Base-by-base conservation (phyloP, 2,329 filamentous ascomycete species). In the Chaetomiaceae sp. region DNA sequence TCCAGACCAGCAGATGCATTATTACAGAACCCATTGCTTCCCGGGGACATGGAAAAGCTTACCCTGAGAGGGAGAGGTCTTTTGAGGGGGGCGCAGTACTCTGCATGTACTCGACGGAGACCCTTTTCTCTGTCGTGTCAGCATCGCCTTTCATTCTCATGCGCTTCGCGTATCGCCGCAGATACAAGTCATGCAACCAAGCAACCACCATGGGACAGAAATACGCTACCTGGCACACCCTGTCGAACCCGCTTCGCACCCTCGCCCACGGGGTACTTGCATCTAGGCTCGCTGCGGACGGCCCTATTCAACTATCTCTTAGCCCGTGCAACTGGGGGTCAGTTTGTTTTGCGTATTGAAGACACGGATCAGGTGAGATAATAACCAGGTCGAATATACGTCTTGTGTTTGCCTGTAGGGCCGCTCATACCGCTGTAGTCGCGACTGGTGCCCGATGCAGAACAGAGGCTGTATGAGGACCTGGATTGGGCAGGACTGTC, bases 291-390 rank as follows among this genome's bases (percentile, higher is more conserved):
- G 0, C 71, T 99, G 32, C 80, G 94, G 54, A 99, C 94, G 0
- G 95, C 95, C 0, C 72, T 99, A n/a, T 97, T 90, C 74, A 97
- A 96, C 65, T 96, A 92, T 61, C 75, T 99, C 4, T 78, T 95
- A n/a, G 91, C 94, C 0, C 88, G 85, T 64, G 83, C 86, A 2
- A 96, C 94, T 0, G 85, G 87, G 4, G 94, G 94, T 6, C 87
- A 95, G 67, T 99, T 99, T 64, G 72, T 99, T 10, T 73, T 99
- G 45, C 84, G 94, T 9, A 84, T 99, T 58, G 94, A 99, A 73
- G 94, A 99, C 68, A 99, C 94, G 4, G 94, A 97, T 71, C 88
- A 89, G 78, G 88, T 90, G 71, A 61, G 77, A 49, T 14, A 29
- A 4, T n/a, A n/a, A 97, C 71, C 88, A 89, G 78, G 88, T 90